phyloP scores from a whole-genome alignment of 2,329 filamentous ascomycete species.

The Metarhizium sp. region DNA sequence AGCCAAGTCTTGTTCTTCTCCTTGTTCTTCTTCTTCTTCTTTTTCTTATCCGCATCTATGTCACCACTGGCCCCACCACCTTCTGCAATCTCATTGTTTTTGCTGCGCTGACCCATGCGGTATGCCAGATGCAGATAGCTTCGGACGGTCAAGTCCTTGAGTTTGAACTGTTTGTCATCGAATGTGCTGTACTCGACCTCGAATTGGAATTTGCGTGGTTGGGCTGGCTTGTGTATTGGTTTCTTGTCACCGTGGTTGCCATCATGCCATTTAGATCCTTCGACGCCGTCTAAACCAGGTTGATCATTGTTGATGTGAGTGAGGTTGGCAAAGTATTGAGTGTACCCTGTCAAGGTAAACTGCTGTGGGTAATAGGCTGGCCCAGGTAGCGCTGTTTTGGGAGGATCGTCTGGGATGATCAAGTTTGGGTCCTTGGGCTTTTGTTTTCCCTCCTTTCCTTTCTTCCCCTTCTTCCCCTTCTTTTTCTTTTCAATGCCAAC shows the following conservation, averaged over 20 bases:
- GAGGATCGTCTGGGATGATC: constrained; percentile 60
- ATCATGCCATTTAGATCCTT: constrained; percentile 47
- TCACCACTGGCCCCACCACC: neutral
- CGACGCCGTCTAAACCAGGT: constrained; percentile 15
- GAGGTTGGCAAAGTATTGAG: constrained; percentile 91
- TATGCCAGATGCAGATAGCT: constrained; percentile 74
- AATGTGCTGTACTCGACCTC: constrained; percentile 83
- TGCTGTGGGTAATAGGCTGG: constrained; percentile 85
- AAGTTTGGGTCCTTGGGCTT: constrained; percentile 52
- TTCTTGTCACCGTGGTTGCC: constrained; percentile 55
- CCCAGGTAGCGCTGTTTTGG: constrained; percentile 64
- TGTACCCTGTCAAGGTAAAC: constrained; percentile 69
- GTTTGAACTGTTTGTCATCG: constrained; percentile 62
- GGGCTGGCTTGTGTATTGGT: constrained; percentile 37
- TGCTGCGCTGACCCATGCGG: constrained; percentile 49
- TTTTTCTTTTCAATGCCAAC: constrained; percentile 24
- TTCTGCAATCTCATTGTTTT: constrained; percentile 3
- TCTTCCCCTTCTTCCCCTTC: constrained; percentile 26
- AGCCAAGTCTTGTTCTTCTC: constrained; percentile 62
- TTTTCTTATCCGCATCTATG: constrained; percentile 23
- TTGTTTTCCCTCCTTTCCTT: constrained; percentile 35
- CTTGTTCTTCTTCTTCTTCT: constrained; percentile 42
- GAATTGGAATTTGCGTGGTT: constrained; percentile 58
- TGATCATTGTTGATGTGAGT: constrained; percentile 72
- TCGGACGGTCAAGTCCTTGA: constrained; percentile 76